Evolutionary conservation across 2,329 filamentous ascomycete species (phyloP), one percentile per base, ranked within the genome.

Genomic region (Phaeosphaeria sp.): DNA sequence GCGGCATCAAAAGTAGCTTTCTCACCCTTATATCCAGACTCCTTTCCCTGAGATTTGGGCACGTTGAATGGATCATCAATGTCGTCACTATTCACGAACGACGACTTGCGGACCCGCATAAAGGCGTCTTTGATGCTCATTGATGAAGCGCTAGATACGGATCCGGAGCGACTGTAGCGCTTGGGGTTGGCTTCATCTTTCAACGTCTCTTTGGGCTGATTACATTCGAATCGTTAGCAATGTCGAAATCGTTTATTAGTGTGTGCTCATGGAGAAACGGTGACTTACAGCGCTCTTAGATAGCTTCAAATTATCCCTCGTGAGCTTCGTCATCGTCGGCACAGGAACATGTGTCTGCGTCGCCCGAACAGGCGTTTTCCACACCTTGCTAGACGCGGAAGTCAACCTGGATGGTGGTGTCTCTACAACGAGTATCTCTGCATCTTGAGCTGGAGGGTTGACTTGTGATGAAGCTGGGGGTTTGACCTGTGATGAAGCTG

Each of bases 101-200:
- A 69, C 0, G 67, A 67, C 22, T 67, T 74, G 1, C 54, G 56
- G 2, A 65, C 42, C 24, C 66, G 68, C 18, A 59, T 45, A n/a
- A 72, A 67, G 17, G 59, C 50, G 3, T 72, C 69, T 40, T 53
- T 54, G 46, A 72, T 66, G 59, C 64, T 71, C n/a, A 49, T 60
- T 2, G 61, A 60, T 1, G 67, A 67, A 15, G 59, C 55, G 2
- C 54, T 60, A 1, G 66, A 69, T 15, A 58, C 57, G 3, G 62
- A 64, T 0, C 56, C 42, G 8, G 51, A 49, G 43, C 56, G 46
- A 43, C 48, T 45, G 22, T 61, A 59, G 1, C 55, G 63, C 8
- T 59, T 56, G 2, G 60, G 49, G 39, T 64, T 71, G 13, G 62
- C 53, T 8, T 55, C 55, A n/a, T 63, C 57, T 15, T 56, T 63